Evolutionary conservation across 139 green algal species (phyloP).

Genomic region (Picochlorum sp.): DNA sequence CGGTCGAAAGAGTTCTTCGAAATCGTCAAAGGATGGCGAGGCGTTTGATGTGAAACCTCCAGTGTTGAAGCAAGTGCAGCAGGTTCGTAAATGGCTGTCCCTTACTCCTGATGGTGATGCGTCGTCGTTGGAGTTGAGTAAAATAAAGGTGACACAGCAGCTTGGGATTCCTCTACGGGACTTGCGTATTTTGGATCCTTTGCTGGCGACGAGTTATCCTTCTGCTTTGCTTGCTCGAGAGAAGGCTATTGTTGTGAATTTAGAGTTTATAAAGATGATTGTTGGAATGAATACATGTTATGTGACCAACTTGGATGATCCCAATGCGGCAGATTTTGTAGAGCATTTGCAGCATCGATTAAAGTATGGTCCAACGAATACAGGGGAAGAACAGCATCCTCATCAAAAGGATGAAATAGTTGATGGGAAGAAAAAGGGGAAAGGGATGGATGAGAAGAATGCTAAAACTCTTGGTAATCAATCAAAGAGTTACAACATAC

Average conservation of each 20-base stretch:
- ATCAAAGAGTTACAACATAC: background rate
- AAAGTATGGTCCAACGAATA: background rate
- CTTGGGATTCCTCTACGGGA: slow-evolving; percentile 33
- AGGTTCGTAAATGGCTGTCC: slow-evolving; percentile 14
- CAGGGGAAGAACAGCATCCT: background rate
- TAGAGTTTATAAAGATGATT: slow-evolving; percentile 37
- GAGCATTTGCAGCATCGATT: slow-evolving; percentile 32
- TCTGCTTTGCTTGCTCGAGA: slow-evolving; percentile 35
- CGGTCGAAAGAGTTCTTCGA: too few relatives aligned
- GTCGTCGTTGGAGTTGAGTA: slow-evolving; percentile 19
- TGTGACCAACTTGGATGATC: slow-evolving; percentile 26
- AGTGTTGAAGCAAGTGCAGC: background rate
- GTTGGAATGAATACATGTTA: slow-evolving; percentile 18
- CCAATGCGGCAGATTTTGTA: slow-evolving; percentile 24
- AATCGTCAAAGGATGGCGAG: too few relatives aligned
- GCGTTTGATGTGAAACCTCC: background rate
- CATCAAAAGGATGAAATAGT: too few relatives aligned
- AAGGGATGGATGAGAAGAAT: too few relatives aligned
- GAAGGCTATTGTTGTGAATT: slow-evolving; percentile 33
- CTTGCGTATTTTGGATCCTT: slow-evolving; percentile 33
- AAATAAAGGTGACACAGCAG: slow-evolving; percentile 10
- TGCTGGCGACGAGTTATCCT: slow-evolving; percentile 27
- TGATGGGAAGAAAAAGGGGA: too few relatives aligned
- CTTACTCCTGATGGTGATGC: slow-evolving; percentile 2
- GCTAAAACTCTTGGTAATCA: too few relatives aligned